Conservation (phyloP, 768 basidiomycete genomes). For the Pleurotus citrinopileatus region DNA sequence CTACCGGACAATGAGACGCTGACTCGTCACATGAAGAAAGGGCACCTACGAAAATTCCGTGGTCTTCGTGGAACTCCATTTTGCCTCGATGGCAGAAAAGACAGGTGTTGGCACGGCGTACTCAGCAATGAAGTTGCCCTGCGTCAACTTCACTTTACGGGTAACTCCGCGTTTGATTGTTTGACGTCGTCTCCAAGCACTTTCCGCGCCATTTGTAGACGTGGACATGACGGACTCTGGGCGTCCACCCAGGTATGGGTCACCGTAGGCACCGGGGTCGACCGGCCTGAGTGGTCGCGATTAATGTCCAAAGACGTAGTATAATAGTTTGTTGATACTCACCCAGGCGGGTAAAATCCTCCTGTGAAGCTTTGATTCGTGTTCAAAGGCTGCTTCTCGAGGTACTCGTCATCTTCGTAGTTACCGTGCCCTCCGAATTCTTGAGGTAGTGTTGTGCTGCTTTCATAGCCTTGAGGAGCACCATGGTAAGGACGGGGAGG, state of each 20-base stretch:
- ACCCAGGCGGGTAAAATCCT: constrained; percentile 78
- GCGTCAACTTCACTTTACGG: constrained; percentile 90
- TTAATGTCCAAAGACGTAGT: constrained; percentile 11
- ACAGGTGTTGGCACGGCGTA: constrained; percentile 87
- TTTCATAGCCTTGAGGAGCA: constrained; percentile 50
- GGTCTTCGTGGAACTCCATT: constrained; percentile 66
- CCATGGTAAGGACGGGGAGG: constrained; percentile 42
- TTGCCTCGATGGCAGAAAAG: constrained; percentile 75
- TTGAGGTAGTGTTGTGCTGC: constrained; percentile 51
- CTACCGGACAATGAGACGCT: constrained; percentile 27
- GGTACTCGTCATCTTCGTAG: constrained; percentile 65
- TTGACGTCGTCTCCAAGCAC: constrained; percentile 73
- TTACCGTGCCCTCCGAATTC: constrained; percentile 42
- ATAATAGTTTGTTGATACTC: constrained; percentile 24
- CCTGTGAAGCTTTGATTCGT: constrained; percentile 50
- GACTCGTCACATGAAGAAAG: neutral
- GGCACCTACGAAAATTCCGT: constrained; percentile 86
- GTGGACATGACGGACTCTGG: constrained; percentile 51
- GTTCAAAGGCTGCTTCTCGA: constrained; percentile 78
- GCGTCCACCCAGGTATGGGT: constrained; percentile 53
- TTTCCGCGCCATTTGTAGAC: constrained; percentile 55
- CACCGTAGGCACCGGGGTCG: constrained; percentile 63
- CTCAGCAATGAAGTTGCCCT: constrained; percentile 91
- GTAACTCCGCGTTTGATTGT: constrained; percentile 90
- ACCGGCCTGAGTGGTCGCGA: constrained; percentile 29